Conservation (phyloP, 2,329 filamentous ascomycete species). For the Penicillium vulpinum region DNA sequence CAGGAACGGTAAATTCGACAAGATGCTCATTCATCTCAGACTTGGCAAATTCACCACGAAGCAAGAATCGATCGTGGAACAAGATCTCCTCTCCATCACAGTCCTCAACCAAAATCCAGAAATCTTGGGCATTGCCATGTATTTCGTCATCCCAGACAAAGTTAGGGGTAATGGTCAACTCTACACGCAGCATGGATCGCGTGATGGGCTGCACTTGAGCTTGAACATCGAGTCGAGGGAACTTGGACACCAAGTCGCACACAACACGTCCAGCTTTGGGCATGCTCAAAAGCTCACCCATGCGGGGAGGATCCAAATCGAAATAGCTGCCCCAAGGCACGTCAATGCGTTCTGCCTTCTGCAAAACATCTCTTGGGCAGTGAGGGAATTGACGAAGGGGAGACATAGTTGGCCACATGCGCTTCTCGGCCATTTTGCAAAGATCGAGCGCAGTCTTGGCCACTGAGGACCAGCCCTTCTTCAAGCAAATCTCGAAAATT, state of each 20-base stretch:
- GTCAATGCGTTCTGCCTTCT: constrained; percentile 92
- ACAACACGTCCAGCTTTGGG: constrained; percentile 84
- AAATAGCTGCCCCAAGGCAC: constrained; percentile 94
- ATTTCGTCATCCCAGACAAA: constrained; percentile 93
- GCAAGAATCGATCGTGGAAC: constrained; percentile 89
- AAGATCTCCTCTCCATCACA: constrained; percentile 95
- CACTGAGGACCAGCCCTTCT: constrained; percentile 93
- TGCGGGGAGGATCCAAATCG: constrained; percentile 90
- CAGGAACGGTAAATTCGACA: constrained; percentile 93
- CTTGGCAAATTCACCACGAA: constrained; percentile 84
- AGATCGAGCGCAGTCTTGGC: constrained; percentile 89
- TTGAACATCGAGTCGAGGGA: constrained; percentile 87
- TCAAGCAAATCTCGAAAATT: constrained; percentile 95
- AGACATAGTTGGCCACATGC: constrained; percentile 99
- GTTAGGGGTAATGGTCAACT: constrained; percentile 87
- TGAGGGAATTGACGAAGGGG: constrained; percentile 85
- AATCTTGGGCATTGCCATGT: constrained; percentile 85
- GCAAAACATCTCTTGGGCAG: constrained; percentile 80
- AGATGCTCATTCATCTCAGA: constrained; percentile 89
- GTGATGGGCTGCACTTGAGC: constrained; percentile 95
- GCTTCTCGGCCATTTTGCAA: constrained; percentile 98
- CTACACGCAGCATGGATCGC: constrained; percentile 84
- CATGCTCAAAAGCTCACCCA: constrained; percentile 91
- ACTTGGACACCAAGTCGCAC: constrained; percentile 84
- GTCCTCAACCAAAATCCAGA: constrained; percentile 97